Base-by-base conservation (phyloP, 192 early-diverging fungal species). In the Podila horticola region DNA sequence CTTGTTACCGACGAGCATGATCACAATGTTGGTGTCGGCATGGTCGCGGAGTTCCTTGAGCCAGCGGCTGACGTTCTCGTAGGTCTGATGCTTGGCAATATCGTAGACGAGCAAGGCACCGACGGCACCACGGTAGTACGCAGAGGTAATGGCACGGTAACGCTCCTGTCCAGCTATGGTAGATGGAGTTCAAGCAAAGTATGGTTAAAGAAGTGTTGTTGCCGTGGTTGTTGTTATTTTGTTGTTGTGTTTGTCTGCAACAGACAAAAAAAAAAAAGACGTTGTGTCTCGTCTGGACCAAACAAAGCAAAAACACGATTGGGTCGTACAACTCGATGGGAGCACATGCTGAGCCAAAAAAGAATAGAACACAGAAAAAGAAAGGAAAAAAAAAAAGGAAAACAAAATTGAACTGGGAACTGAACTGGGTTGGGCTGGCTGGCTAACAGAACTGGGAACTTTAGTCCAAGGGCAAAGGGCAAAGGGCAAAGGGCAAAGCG, bases 1-100 rank as follows among this genome's bases (percentile, higher is more conserved):
- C 94, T 99, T 99, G 90, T 99, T 99, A 65, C 97, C 98, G 20
- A 99, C 98, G 66, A 99, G 88, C 95, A 98, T 98, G 59, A 98
- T 98, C 30, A 97, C 95, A 91, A 99, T 99, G 88, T 98, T 98
- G 86, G 89, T 93, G 84, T 97, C 96, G 57, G 96, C 97, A 82
- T 98, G 96, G 85, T 98, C 97, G 58, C 95, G 93, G 51, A 99
- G 89, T 85, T 99, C 98, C 88, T 98, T 98, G 66, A 99, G 88
- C 98, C 98, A 99, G 62, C 96, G 94, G 58, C 91, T 92, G 22
- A 98, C 97, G 83, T 94, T 97, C 83, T 98, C 97, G 83, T 97
- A 99, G 41, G 97, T 97, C 45, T 87, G 82, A 69, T 97, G 95
- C 87, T 98, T 97, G 59, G 98, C 92, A 86, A 99, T 98, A 84